Evolutionary conservation across 2,329 filamentous ascomycete genomes (phyloP), one percentile per base, ranked within the genome.

Genomic region (Hirsutella rhossiliensis): DNA sequence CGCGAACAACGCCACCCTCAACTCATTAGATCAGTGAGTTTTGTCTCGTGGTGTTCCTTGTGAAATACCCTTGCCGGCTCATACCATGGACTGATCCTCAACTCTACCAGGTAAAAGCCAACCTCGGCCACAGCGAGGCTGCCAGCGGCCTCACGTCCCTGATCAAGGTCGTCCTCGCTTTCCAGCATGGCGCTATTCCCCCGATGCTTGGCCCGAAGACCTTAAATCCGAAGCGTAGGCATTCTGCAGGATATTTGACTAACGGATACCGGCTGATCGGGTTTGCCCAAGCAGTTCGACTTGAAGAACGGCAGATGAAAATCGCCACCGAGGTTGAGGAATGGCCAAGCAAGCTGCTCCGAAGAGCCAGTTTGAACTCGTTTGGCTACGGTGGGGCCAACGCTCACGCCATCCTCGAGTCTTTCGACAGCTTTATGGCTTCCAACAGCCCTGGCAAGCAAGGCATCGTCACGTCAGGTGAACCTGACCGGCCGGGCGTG

Each of bases 351-450:
- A 39, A 51, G 1, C 38, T 63, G 8, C 52, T 62, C 5, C 59
- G 65, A 1, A 62, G 69, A 17, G 65, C 69, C 41, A 70, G 67
- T 45, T 58, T 71, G 42, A 69, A 68, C 52, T 60, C 58, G 42
- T 71, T 71, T 41, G 67, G 67, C 1, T 67, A 63, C 32, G 66
- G 63, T 19, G 64, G 59, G 38, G 62, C 65, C 9, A 69, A 69
- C 47, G 64, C 59, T 4, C 66, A 69, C 43, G 56, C 62, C 5
- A 61, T 71, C 19, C 44, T 72, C 42, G 42, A 43, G 37, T 41
- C 40, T 27, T 11, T 41, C 30, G 40, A 41, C 2, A 41, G 40
- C 40, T 41, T 32, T 15, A 28, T 41, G 11, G 17, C 23, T 8
- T 15, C 4, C 5, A 28, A 40, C 23, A 20, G n/a, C 11, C 13